Base-by-base conservation (phyloP, 306 rosid species). In the Hippophae rhamnoides region DNA sequence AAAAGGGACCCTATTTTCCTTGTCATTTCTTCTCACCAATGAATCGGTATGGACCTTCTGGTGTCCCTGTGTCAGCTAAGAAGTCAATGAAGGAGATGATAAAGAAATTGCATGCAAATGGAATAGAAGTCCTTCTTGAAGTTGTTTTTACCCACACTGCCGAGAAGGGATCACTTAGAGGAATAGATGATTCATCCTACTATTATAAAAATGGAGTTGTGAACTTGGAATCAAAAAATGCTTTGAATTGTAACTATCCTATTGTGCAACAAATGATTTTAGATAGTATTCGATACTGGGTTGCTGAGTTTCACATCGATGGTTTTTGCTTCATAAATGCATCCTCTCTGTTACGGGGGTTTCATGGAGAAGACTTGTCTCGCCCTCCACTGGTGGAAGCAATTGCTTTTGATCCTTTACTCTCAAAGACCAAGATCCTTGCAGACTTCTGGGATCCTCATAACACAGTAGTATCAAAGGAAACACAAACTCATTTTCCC, bases 311-410 rank as follows among this genome's bases (percentile, higher is more conserved):
- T 82, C 98, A 80, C 59, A 60, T 92, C 7, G 98, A 92, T 73
- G 98, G 98, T 65, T 92, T 92, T 68, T 87, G 82, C 72, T 92
- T 92, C 76, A 52, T 92, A 58, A 87, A 85, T 66, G 96, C 95
- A 69, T 83, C 96, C 43, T 75, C 72, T 59, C 55, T 87, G 68
- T 59, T 81, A 70, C 82, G 41, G 55, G 96, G 96, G 49, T 69
- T 62, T 63, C 66, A 73, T 42, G 98, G 95, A 38, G 89, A 85
- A 64, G 44, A 62, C 59, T 64, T 83, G 66, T 87, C 86, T 63
- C 89, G 88, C 14, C 95, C 95, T n/a, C 96, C 96, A 46, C 67
- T 87, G 62, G 78, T 87, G 14, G 98, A 92, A 80, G 93, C 93
- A 46, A 83, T 85, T 69, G 70, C 93, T 58, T 92, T 83, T 57